Conservation (phyloP, 73 alveolate genomes). For the Blepharisma stoltei region DNA sequence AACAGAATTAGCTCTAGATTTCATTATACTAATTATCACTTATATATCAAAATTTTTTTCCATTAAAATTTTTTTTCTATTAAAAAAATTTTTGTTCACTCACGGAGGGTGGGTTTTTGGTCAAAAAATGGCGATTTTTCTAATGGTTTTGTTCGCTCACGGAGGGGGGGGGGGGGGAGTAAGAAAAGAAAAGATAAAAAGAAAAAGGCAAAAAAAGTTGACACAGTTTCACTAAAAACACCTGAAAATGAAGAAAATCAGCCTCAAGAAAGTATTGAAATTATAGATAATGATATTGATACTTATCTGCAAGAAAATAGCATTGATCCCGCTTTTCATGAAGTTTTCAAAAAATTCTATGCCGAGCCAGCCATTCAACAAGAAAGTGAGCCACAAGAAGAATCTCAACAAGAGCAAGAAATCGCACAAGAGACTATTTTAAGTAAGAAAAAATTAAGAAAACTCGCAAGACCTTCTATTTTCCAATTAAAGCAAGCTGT, state of each 20-base stretch:
- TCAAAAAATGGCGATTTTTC: too few relatives aligned
- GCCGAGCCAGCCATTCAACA: not conserved
- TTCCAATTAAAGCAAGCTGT: slow-evolving; percentile 77
- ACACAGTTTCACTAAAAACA: not conserved
- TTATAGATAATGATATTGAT: not conserved
- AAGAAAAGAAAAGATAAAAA: not conserved
- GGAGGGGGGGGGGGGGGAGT: too few relatives aligned
- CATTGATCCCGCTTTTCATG: slow-evolving; percentile 4
- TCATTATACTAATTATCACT: too few relatives aligned
- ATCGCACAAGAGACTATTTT: not conserved
- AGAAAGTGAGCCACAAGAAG: not conserved
- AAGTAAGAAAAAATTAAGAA: slow-evolving; percentile 46
- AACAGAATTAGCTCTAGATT: too few relatives aligned
- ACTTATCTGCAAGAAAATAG: not conserved
- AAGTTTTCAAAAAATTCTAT: not conserved
- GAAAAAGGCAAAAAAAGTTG: not conserved
- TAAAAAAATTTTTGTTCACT: too few relatives aligned
- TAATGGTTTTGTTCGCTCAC: too few relatives aligned
- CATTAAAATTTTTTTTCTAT: too few relatives aligned
- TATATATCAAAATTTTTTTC: too few relatives aligned
- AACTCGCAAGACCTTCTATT: slow-evolving; percentile 36
- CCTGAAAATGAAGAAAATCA: not conserved
- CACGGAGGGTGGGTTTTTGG: too few relatives aligned
- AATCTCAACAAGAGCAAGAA: not conserved
- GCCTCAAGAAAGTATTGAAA: slow-evolving; percentile 8